Conservation (phyloP, 2,329 filamentous ascomycete genomes). For the Dothistroma septosporum region DNA sequence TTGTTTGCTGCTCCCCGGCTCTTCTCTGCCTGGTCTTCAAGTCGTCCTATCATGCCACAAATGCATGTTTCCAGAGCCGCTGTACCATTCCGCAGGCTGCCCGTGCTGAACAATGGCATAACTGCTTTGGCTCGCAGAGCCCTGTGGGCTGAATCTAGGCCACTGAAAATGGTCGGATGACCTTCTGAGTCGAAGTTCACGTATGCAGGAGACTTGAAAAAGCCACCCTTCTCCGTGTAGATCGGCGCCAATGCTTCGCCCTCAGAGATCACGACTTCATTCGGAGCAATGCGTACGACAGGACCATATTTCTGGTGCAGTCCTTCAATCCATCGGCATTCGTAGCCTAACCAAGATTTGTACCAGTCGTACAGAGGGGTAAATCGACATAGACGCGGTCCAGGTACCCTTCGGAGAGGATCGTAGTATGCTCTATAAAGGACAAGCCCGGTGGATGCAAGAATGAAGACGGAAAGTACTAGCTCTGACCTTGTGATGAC, state of each 20-base stretch:
- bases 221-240: constrained; percentile 52
- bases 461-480: neutral
- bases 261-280: constrained; percentile 54
- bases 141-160: constrained; percentile 40
- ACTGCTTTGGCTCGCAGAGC: constrained; percentile 49
- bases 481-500: neutral
- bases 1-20: constrained; percentile 18
- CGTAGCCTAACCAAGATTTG: constrained; percentile 32
- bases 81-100: constrained; percentile 41
- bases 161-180: constrained; percentile 53
- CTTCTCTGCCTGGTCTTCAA: constrained; percentile 35
- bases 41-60: constrained; percentile 40
- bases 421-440: constrained; percentile 35
- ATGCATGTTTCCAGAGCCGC: constrained; percentile 41
- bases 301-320: constrained; percentile 63
- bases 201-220: constrained; percentile 51
- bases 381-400: constrained; percentile 28
- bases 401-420: constrained; percentile 34
- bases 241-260: constrained; percentile 47
- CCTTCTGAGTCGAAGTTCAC: constrained; percentile 56
- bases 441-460: constrained; percentile 9
- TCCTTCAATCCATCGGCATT: constrained; percentile 23
- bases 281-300: constrained; percentile 68
- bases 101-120: constrained; percentile 47
- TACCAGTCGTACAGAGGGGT: constrained; percentile 29